Evolutionary conservation across 257 asterid genomes (phyloP).

Genomic region (Knoxia roxburghii): DNA sequence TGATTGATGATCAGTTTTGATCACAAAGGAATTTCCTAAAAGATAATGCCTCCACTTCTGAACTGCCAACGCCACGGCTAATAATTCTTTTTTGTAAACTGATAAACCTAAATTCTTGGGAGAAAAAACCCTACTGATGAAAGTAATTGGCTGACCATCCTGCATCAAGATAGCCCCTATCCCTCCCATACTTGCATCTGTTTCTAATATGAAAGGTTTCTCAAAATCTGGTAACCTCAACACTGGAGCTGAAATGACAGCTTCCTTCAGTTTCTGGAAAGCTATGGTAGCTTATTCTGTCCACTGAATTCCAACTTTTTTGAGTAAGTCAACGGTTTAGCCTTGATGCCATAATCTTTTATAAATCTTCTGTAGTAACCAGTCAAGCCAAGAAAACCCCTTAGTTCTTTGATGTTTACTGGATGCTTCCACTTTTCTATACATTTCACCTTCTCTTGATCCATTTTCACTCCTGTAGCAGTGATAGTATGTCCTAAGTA

Average conservation of each 20-base stretch:
- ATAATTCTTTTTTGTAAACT: neutral
- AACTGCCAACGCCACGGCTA: too few relatives aligned
- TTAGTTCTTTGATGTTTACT: neutral
- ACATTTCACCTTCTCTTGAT: neutral
- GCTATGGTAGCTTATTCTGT: neutral
- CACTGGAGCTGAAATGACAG: neutral
- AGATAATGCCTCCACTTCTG: constrained; percentile 16
- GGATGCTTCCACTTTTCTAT: constrained; percentile 7
- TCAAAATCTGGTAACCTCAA: neutral
- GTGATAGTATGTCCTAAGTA: constrained; percentile 6
- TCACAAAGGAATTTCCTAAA: neutral
- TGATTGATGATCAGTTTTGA: constrained; percentile 10
- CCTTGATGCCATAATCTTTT: neutral
- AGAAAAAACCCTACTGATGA: neutral
- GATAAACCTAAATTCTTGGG: too few relatives aligned
- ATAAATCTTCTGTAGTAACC: too few relatives aligned
- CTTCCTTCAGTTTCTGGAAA: neutral
- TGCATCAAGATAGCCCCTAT: neutral
- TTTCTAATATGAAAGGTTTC: neutral
- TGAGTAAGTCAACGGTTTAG: neutral
- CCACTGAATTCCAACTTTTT: neutral
- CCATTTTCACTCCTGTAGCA: neutral
- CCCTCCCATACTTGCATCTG: neutral
- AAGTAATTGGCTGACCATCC: neutral
- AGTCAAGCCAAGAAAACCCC: too few relatives aligned